phyloP scores from a whole-genome alignment of 805 yeast genomes.

The Starmera pachycereana region DNA sequence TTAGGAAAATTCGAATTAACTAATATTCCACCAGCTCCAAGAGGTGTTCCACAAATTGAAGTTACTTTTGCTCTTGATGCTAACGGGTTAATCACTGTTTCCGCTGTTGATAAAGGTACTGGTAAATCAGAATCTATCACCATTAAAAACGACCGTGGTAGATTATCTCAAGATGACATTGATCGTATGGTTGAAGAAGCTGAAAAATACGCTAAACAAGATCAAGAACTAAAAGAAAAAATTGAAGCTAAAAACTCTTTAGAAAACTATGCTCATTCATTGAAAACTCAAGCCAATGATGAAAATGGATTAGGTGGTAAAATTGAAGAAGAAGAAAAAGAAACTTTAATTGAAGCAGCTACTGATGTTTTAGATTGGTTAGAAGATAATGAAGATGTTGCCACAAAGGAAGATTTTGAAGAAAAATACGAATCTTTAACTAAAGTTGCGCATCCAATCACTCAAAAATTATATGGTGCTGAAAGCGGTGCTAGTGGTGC shows the following conservation, averaged over 20 bases:
- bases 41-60: slow-evolving; percentile 87
- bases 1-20: slow-evolving; percentile 81
- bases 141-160: slow-evolving; percentile 88
- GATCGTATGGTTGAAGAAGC: slow-evolving; percentile 98
- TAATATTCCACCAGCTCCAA: slow-evolving; percentile 85
- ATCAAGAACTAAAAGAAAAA: slow-evolving; percentile 70
- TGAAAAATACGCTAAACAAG: slow-evolving; percentile 89
- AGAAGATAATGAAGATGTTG: slow-evolving; percentile 78
- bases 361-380: slow-evolving; percentile 82
- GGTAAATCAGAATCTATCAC: slow-evolving; percentile 89
- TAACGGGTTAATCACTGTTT: slow-evolving; percentile 76
- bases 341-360: slow-evolving; percentile 76
- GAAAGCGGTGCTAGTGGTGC: slow-evolving; percentile 38
- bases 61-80: slow-evolving; percentile 85
- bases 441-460: slow-evolving; percentile 82
- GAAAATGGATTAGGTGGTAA: slow-evolving; percentile 62
- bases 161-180: slow-evolving; percentile 87
- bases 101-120: slow-evolving; percentile 88
- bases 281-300: slow-evolving; percentile 56
- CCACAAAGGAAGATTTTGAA: slow-evolving; percentile 85
- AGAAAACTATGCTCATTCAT: slow-evolving; percentile 80
- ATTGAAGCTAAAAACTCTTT: slow-evolving; percentile 81
- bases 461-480: slow-evolving; percentile 71
- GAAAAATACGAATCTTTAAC: slow-evolving; percentile 82
- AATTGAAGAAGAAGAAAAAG: slow-evolving; percentile 85